Evolutionary conservation across 1,284 basidiomycete genomes (phyloP), one percentile per base, ranked within the genome.

Genomic region (Ustilago lituana): DNA sequence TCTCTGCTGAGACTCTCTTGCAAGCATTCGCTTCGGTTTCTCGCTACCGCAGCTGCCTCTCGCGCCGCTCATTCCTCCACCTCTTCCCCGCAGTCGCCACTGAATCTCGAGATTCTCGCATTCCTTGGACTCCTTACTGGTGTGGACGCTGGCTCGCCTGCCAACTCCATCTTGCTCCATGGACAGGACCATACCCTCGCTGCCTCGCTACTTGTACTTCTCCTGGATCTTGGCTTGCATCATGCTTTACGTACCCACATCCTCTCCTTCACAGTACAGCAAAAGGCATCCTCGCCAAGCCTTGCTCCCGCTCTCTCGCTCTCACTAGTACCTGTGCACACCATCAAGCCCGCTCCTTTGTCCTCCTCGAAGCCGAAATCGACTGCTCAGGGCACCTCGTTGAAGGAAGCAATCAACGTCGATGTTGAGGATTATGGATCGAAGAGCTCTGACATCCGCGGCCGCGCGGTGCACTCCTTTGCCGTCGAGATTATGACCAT

Each of bases 401-500:
- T 47, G 14, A 22, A 45, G 5, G 47, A 48, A 20, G 54, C 64
- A 5, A 67, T 64, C 20, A 26, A 45, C 5, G 27, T 64, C 3
- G 67, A 69, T 24, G 44, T 60, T 9, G 32, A 47, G 0, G 4
- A 45, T 3, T 14, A 29, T 12, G 40, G 39, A 14, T 24, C 48
- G 0, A 22, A 10, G 4, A 22, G n/a, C n/a, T 17, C 49, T 2
- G 46, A 49, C 6, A 27, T 46, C 19, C 58, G 51, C 12, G 14
- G 24, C 14, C 39, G 17, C 22, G 63, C 68, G 2, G 23, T 66
- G 11, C 48, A 53, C 39, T 58, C 56, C 10, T 76, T 75, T 31
- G 61, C 63, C 15, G 26, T 36, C n/a, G 27, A 65, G 12, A 52
- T 77, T 2, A 47, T 76, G 44, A 65, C 73, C 8, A 65, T 76